These are phyloP conservation scores for Pisolithus microcarpus DNA, from an alignment of 768 basidiomycete species.

Conservation along the genomic window DNA sequence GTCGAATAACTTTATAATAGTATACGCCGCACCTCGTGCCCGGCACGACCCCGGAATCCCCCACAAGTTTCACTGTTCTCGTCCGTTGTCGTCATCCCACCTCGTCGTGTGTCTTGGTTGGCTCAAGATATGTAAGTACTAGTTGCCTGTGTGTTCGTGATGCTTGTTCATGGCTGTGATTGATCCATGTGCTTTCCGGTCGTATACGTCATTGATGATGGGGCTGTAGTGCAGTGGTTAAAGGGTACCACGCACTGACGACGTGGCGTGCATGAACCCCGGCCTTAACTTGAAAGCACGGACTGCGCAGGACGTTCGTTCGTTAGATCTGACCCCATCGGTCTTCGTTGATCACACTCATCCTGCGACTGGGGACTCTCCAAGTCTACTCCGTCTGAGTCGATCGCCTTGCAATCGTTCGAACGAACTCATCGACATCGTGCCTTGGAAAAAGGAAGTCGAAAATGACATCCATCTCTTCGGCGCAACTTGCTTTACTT, in stretches of 20 bases:
- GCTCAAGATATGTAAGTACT: slow-evolving; percentile 13
- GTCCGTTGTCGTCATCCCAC: slow-evolving; percentile 17
- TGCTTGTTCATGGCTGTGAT: neutral
- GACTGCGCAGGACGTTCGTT: slow-evolving; percentile 24
- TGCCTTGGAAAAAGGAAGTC: no score
- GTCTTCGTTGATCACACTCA: slow-evolving; percentile 18
- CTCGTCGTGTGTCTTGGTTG: slow-evolving; percentile 15
- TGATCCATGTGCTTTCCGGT: neutral
- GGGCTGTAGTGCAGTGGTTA: no score
- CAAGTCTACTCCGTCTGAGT: slow-evolving; percentile 3
- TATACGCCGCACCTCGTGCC: slow-evolving; percentile 19
- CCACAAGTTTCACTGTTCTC: slow-evolving; percentile 21
- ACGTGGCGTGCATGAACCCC: slow-evolving; percentile 1
- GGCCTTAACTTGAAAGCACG: slow-evolving; percentile 10
- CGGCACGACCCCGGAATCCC: slow-evolving; percentile 4
- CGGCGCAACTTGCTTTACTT: neutral
- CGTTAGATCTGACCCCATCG: slow-evolving; percentile 15
- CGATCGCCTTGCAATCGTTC: slow-evolving; percentile 2
- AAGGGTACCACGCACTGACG: no score
- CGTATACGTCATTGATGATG: neutral
- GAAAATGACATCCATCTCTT: slow-evolving; percentile 2
- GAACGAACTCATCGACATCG: no score
- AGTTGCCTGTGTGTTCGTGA: neutral
- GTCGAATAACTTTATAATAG: no score
- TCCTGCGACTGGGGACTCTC: slow-evolving; percentile 5